Evolutionary conservation across 1,139 yeast species (phyloP).

Genomic region (Pichia sorboxylosa): DNA sequence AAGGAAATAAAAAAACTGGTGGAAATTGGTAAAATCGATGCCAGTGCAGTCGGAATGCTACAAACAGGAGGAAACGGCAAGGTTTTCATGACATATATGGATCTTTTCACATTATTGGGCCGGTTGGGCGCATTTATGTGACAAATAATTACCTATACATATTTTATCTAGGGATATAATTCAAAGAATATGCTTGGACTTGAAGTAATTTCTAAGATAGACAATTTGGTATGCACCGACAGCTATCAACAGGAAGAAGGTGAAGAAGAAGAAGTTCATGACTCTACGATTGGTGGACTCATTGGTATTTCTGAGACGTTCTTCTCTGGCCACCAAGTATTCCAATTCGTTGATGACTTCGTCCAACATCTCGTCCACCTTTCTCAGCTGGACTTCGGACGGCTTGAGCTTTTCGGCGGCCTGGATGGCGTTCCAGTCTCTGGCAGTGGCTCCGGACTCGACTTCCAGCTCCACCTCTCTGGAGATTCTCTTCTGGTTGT

Average conservation of each 20-base stretch:
- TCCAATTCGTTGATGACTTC: constrained; percentile 71
- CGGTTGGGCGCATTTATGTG: constrained; percentile 27
- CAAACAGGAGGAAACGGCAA: constrained; percentile 28
- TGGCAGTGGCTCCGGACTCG: constrained; percentile 91
- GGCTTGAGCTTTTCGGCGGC: constrained; percentile 90
- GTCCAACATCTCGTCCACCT: constrained; percentile 69
- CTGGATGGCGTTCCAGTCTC: constrained; percentile 95
- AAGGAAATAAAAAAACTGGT: constrained; percentile 27
- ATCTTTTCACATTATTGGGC: constrained; percentile 35
- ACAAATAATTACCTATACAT: neutral
- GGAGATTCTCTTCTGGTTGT: constrained; percentile 28
- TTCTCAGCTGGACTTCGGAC: constrained; percentile 76
- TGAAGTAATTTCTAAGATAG: constrained; percentile 86
- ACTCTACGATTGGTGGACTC: constrained; percentile 87
- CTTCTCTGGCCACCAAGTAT: constrained; percentile 80
- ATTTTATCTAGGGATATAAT: neutral
- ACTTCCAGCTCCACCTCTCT: constrained; percentile 80
- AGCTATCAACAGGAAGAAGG: constrained; percentile 56
- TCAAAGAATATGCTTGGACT: constrained; percentile 65
- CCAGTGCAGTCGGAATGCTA: constrained; percentile 32
- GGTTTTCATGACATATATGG: constrained; percentile 26
- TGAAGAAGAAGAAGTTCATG: constrained; percentile 65
- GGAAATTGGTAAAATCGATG: constrained; percentile 23
- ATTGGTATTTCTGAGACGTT: constrained; percentile 87
- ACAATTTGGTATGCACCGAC: constrained; percentile 88